Evolutionary conservation across 140 eudicot species (phyloP), one percentile per base, ranked within the genome.

Genomic region (Stevia rebaudiana): DNA sequence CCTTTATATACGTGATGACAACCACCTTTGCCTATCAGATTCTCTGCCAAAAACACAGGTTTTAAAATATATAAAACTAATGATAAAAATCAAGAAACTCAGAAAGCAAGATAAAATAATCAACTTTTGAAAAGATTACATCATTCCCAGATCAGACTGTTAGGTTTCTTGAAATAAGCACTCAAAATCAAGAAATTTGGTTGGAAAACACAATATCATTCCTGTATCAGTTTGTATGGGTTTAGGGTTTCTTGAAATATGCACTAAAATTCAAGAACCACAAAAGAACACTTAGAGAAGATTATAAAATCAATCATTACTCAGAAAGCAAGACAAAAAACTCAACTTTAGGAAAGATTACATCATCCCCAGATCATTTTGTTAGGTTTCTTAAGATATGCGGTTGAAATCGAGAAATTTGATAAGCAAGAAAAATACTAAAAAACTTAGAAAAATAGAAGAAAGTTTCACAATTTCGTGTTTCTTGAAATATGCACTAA

Each of bases 21-120:
- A 21, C 95, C 99, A 61, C 99, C 99, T 76, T 74, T 81, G 5
- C 97, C 99, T 9, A 92, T 83, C 67, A 92, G 54, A 65, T 80
- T 78, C 54, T 67, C 99, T 92, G 90, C 76, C 17, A 55, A 69
- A 11, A 60, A 39, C 41, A 70, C 13, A 18, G 30, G 47, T 15
- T 11, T 65, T 3, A 18, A 6, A 48, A 39, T 10, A 16, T 12
- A 6, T 25, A 2, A 15, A 33, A 47, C 1, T 1, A n/a, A n/a
- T n/a, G n/a, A n/a, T n/a, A n/a, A n/a, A n/a, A n/a, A n/a, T n/a
- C n/a, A n/a, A n/a, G n/a, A n/a, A 28, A n/a, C n/a, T n/a, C n/a
- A n/a, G n/a, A n/a, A n/a, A n/a, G n/a, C n/a, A n/a, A n/a, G n/a
- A n/a, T n/a, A n/a, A n/a, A n/a, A n/a, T n/a, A 18, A 4, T 30